Percentiles rank a stretch among this genome's conserved stretches.
These are phyloP conservation scores for Exophiala spinifera DNA, from an alignment of 2,329 filamentous ascomycete species.

Conservation along the genomic window DNA sequence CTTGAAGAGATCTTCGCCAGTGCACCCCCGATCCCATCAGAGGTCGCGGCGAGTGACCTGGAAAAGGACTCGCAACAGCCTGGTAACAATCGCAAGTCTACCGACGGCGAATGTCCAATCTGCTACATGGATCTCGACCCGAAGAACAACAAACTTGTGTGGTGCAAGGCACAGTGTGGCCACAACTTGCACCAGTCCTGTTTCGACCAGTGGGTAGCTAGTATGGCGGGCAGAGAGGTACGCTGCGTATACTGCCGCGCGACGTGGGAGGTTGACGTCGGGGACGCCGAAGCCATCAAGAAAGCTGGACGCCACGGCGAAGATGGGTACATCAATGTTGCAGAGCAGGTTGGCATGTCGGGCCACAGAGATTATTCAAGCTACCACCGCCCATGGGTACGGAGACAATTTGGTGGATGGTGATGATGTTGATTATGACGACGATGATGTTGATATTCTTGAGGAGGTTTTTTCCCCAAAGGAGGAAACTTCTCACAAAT, in stretches of 20 bases:
- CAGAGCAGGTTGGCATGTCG: constrained; percentile 40
- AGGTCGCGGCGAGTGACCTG: constrained; percentile 30
- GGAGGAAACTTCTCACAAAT: too few relatives aligned
- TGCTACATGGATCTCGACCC: constrained; percentile 57
- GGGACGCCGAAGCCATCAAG: constrained; percentile 34
- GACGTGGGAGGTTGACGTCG: constrained; percentile 38
- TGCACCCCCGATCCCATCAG: constrained; percentile 50
- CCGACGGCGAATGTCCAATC: constrained; percentile 62
- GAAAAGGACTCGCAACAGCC: constrained; percentile 42
- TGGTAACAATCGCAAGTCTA: constrained; percentile 50
- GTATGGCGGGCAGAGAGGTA: constrained; percentile 34
- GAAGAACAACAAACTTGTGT: constrained; percentile 48
- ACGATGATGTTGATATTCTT: too few relatives aligned
- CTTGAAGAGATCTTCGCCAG: constrained; percentile 54
- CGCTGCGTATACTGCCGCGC: constrained; percentile 47
- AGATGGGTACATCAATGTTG: constrained; percentile 48
- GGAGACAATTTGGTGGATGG: constrained; percentile 16
- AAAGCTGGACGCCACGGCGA: constrained; percentile 30
- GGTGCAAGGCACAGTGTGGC: constrained; percentile 60
- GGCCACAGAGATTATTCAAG: constrained; percentile 38
- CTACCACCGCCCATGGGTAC: constrained; percentile 41
- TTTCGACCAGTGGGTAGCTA: constrained; percentile 53
- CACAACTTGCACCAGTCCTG: constrained; percentile 61
- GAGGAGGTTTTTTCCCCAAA: too few relatives aligned
- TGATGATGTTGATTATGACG: constrained; percentile 7